Percentiles rank a stretch among this genome's conserved stretches.
Conservation (phyloP, 345 rosid genomes). For the Crucihimalaya himalaica region DNA sequence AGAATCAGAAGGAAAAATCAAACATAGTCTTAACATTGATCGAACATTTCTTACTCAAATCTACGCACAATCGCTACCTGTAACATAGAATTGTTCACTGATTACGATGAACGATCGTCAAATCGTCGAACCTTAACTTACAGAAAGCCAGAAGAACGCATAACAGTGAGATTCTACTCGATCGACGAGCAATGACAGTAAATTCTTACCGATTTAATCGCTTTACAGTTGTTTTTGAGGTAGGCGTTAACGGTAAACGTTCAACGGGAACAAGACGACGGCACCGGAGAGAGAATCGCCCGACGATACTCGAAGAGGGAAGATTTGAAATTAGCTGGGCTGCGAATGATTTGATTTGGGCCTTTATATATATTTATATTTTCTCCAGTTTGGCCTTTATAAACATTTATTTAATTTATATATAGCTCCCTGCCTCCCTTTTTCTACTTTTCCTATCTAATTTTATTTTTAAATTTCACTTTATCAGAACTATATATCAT, state of each 20-base stretch:
- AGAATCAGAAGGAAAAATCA: neutral
- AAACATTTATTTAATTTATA: too few relatives aligned
- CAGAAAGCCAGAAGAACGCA: conserved; percentile 8
- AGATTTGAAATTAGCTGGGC: conserved; percentile 32
- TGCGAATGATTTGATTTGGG: conserved; percentile 12
- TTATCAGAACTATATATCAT: too few relatives aligned
- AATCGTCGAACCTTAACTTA: conserved; percentile 17
- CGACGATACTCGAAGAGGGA: conserved; percentile 12
- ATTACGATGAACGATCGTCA: neutral
- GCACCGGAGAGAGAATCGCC: conserved; percentile 28
- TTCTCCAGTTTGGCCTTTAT: neutral
- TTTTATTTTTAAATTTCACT: too few relatives aligned
- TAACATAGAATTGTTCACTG: neutral
- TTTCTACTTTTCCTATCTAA: too few relatives aligned
- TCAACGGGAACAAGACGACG: conserved; percentile 21
- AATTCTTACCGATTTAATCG: conserved; percentile 16
- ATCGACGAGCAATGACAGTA: neutral
- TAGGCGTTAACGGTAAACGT: neutral
- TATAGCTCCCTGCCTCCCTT: too few relatives aligned
- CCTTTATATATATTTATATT: neutral
- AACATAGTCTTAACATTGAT: neutral
- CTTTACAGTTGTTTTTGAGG: neutral
- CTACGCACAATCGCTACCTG: conserved; percentile 13
- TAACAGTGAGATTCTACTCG: conserved; percentile 21
- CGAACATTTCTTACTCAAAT: conserved; percentile 8